Evolutionary conservation across 441 rosid species (phyloP).

Genomic region (Erodium texanum): DNA sequence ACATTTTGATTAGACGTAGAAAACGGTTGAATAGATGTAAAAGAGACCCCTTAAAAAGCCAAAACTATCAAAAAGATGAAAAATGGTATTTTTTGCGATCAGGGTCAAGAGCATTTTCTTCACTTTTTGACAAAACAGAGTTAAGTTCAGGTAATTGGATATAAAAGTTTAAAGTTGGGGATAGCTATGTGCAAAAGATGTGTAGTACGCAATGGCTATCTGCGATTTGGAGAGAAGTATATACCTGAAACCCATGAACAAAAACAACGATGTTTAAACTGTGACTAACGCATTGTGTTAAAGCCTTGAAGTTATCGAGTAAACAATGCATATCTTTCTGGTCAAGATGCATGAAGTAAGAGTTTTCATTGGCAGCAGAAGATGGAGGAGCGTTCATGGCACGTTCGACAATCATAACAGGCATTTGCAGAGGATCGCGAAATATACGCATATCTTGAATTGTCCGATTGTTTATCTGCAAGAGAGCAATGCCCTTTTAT

Average conservation of each 20-base stretch:
- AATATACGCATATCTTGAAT: slow-evolving; percentile 87
- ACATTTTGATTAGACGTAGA: too few relatives aligned
- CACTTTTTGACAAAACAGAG: too few relatives aligned
- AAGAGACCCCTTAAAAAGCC: too few relatives aligned
- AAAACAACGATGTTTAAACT: slow-evolving; percentile 70
- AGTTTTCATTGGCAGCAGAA: slow-evolving; percentile 64
- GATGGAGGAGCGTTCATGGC: slow-evolving; percentile 70
- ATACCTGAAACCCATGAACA: slow-evolving; percentile 97
- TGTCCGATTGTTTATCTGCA: slow-evolving; percentile 75
- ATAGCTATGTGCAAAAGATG: too few relatives aligned
- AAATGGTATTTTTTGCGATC: too few relatives aligned
- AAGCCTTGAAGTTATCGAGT: slow-evolving; percentile 19
- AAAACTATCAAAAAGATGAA: too few relatives aligned
- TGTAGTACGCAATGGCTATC: too few relatives aligned
- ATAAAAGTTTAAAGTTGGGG: too few relatives aligned
- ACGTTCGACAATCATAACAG: slow-evolving; percentile 71
- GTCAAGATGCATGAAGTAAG: slow-evolving; percentile 29
- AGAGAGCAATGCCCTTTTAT: slow-evolving; percentile 13
- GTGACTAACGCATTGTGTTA: slow-evolving; percentile 32
- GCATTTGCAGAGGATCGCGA: slow-evolving; percentile 69
- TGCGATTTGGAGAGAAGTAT: slow-evolving; percentile 16
- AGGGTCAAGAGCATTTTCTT: too few relatives aligned
- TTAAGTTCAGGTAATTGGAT: too few relatives aligned
- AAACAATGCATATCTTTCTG: slow-evolving; percentile 20
- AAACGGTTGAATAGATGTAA: too few relatives aligned